Percentiles rank a stretch among this genome's conserved stretches.
These are phyloP conservation scores for Conticribra weissflogii DNA, from an alignment of 108 stramenopile species.

Conservation along the genomic window DNA sequence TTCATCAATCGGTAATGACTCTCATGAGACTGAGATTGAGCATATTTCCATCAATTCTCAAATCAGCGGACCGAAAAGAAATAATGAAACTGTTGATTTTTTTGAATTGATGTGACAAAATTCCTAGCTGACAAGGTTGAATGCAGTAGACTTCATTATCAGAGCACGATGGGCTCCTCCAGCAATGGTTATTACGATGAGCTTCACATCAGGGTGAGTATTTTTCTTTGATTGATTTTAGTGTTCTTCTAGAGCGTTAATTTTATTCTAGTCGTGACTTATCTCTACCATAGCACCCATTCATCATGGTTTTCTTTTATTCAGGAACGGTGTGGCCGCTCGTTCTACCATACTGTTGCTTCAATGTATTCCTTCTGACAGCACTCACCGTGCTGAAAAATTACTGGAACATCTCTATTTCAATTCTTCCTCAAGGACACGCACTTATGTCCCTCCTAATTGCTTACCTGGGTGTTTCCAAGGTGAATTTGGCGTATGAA, in stretches of 20 bases:
- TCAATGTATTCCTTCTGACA: conserved; percentile 41
- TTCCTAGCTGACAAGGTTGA: too few relatives aligned
- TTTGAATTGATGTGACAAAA: too few relatives aligned
- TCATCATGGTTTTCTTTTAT: conserved; percentile 20
- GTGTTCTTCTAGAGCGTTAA: background rate
- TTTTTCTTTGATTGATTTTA: too few relatives aligned
- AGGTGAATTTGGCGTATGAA: conserved; percentile 59
- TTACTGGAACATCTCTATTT: conserved; percentile 24
- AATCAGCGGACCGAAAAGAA: too few relatives aligned
- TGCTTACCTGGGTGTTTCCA: conserved; percentile 58
- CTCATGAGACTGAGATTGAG: too few relatives aligned
- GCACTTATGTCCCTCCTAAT: conserved; percentile 55
- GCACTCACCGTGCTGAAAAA: conserved; percentile 21
- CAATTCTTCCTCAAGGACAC: conserved; percentile 48
- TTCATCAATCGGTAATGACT: too few relatives aligned
- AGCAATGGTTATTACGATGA: conserved; percentile 5
- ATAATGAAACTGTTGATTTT: too few relatives aligned
- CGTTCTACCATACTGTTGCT: conserved; percentile 58
- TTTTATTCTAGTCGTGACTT: background rate
- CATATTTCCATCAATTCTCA: too few relatives aligned
- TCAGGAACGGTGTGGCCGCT: conserved; percentile 42
- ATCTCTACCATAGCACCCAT: conserved; percentile 8
- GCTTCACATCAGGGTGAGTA: conserved; percentile 9
- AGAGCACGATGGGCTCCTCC: background rate
- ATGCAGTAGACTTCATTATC: background rate